Evolutionary conservation across 495 filamentous ascomycete species (phyloP).

Genomic region (Pseudomonodictys pantanalensis): DNA sequence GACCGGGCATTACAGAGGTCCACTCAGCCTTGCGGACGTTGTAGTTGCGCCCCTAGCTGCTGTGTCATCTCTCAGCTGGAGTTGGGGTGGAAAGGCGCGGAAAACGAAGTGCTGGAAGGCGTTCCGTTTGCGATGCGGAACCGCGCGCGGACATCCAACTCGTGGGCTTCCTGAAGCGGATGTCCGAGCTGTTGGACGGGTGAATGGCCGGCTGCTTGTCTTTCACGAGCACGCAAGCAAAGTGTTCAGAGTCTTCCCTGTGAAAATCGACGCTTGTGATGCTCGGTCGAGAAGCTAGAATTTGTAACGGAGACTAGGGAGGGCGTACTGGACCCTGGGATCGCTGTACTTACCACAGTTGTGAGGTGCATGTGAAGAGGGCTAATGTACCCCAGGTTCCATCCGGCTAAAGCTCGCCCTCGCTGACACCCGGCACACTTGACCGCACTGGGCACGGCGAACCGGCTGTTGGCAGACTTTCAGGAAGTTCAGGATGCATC

Average conservation of each 20-base stretch:
- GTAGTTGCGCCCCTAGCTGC: no score
- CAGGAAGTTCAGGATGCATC: neutral
- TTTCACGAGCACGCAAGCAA: neutral
- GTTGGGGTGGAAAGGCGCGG: neutral
- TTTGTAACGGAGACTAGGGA: conserved; percentile 11
- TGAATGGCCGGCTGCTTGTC: neutral
- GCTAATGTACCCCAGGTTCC: conserved; percentile 30
- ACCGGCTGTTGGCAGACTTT: no score
- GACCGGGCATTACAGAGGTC: neutral
- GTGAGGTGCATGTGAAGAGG: conserved; percentile 8
- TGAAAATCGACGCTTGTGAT: neutral
- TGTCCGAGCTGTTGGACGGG: neutral
- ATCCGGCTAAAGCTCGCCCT: conserved; percentile 22
- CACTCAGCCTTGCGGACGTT: conserved; percentile 13
- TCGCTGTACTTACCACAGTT: neutral
- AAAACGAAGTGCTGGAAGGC: neutral
- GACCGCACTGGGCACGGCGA: neutral
- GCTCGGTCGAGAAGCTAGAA: conserved; percentile 9
- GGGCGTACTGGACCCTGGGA: neutral
- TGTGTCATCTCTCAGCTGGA: no score
- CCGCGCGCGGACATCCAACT: neutral
- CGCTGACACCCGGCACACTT: conserved; percentile 5
- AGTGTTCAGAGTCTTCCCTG: neutral
- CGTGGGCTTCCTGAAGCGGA: neutral
- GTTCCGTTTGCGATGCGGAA: conserved; percentile 4